A percentile compares a stretch with the other conserved stretches of the same genome.
Conservation (phyloP, 306 rosid species). For the Cicer judaicum region DNA sequence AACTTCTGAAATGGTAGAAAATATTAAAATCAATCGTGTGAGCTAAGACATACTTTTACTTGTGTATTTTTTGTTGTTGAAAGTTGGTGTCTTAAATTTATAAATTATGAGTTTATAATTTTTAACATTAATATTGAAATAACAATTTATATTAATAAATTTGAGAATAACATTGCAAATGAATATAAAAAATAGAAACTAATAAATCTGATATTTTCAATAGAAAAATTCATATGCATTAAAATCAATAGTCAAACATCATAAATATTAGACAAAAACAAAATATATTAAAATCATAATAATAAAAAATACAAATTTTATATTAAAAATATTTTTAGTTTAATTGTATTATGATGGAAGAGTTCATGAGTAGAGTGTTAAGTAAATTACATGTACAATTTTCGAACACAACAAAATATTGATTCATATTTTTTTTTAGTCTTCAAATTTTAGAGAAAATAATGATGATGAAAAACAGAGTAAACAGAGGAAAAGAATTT, state of each 20-base stretch:
- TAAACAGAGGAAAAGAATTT: constrained; percentile 33
- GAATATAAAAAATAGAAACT: background rate
- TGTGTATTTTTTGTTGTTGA: background rate
- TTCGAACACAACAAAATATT: too few relatives aligned
- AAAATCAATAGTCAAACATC: background rate
- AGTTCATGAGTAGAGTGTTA: too few relatives aligned
- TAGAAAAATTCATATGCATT: background rate
- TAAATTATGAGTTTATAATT: too few relatives aligned
- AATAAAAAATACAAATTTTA: background rate
- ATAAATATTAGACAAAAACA: background rate
- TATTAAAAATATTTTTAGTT: background rate
- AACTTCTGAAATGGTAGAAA: background rate
- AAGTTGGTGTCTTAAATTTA: too few relatives aligned
- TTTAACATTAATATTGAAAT: background rate
- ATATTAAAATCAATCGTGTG: background rate
- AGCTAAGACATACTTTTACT: background rate
- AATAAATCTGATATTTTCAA: background rate
- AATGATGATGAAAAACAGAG: background rate
- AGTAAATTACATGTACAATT: too few relatives aligned
- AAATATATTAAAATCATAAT: background rate
- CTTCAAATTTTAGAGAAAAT: background rate
- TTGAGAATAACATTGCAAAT: background rate
- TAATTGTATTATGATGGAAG: too few relatives aligned
- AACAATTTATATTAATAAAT: too few relatives aligned
- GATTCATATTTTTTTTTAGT: too few relatives aligned